A percentile compares a stretch with the other conserved stretches of the same genome.
Conservation (phyloP, 176 grass and related monocot genomes). For the Bothriochloa decipiens region DNA sequence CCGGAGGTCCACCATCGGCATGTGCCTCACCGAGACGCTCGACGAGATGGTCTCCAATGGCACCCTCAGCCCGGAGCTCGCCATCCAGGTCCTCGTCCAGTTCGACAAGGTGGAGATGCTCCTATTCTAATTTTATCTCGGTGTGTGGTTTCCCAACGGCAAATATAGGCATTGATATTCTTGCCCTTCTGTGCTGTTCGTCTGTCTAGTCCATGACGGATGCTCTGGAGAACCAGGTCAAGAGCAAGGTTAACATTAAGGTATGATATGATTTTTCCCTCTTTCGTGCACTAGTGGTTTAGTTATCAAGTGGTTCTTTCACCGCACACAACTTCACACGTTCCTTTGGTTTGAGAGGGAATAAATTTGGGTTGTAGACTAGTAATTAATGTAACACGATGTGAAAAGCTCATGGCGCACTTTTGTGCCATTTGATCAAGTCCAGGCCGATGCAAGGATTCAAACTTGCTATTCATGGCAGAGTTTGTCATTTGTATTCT, state of each 20-base stretch:
- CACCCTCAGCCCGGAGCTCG: conserved; percentile 85
- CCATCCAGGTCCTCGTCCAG: conserved; percentile 93
- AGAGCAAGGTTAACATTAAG: conserved; percentile 90
- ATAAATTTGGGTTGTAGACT: neutral
- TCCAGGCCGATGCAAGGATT: neutral
- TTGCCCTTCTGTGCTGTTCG: neutral
- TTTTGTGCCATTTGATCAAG: neutral
- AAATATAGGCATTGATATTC: neutral
- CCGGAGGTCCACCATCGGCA: conserved; percentile 81
- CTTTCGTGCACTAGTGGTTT: neutral
- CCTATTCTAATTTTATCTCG: neutral
- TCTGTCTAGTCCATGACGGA: conserved; percentile 88
- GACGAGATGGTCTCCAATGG: conserved; percentile 94
- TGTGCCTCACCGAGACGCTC: conserved; percentile 89
- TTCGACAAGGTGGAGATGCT: conserved; percentile 79
- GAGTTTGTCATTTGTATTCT: neutral
- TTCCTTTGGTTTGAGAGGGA: neutral
- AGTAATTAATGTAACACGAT: neutral
- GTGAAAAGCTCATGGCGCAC: too few relatives aligned
- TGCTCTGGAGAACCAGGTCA: conserved; percentile 85
- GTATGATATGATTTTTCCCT: conserved; percentile 28
- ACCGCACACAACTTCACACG: neutral
- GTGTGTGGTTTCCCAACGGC: neutral
- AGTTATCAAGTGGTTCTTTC: neutral
- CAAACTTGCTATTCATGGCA: neutral